Conservation (phyloP, 495 filamentous ascomycete genomes). For the Aspergillus sclerotiicarbonarius region DNA sequence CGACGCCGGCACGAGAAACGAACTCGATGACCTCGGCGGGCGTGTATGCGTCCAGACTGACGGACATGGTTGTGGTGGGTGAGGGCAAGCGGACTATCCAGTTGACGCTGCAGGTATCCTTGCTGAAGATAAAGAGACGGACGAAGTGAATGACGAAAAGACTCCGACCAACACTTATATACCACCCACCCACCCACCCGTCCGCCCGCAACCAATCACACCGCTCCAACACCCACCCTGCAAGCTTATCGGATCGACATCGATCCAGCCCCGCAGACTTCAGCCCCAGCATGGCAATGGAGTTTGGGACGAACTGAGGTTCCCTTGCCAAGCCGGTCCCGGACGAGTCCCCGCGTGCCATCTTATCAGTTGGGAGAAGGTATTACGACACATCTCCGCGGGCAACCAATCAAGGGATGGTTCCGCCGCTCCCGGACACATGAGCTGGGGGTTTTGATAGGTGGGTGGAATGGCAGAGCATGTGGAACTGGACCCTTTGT, state of each 20-base stretch:
- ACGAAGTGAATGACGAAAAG: too few species aligned
- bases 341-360: neutral
- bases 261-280: neutral
- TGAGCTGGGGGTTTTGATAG: neutral
- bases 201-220: neutral
- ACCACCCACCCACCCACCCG: neutral
- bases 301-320: too few species aligned
- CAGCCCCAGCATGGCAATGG: too few species aligned
- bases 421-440: too few species aligned
- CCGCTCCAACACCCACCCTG: neutral
- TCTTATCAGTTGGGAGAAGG: neutral
- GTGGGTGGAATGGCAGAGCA: too few species aligned
- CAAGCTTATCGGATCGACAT: neutral
- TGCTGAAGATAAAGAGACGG: neutral
- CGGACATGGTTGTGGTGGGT: slow-evolving; percentile 10
- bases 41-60: slow-evolving; percentile 41
- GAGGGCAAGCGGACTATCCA: neutral
- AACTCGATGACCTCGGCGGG: slow-evolving; percentile 46
- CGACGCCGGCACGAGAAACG: slow-evolving; percentile 42
- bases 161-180: neutral
- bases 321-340: neutral
- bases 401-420: neutral
- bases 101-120: too few species aligned
- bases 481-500: too few species aligned
- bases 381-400: neutral